Percentiles rank a stretch among this genome's conserved stretches.
Evolutionary conservation across 2,329 filamentous ascomycete species (phyloP).

Genomic region (Berkeleyomyces basicola): DNA sequence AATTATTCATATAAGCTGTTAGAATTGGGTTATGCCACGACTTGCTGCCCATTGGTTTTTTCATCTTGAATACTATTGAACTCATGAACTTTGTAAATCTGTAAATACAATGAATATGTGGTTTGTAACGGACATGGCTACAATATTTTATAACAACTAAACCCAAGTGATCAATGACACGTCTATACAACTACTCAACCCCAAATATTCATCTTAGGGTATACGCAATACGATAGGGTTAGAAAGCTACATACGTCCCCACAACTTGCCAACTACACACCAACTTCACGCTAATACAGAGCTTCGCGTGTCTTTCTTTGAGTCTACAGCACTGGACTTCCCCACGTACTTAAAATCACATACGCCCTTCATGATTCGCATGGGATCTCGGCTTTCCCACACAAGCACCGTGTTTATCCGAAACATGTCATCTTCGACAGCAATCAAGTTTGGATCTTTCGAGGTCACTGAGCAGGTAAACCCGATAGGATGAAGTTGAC

Average conservation of each 20-base stretch:
- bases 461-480: slow-evolving; percentile 56
- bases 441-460: slow-evolving; percentile 57
- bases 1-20: slow-evolving; percentile 4
- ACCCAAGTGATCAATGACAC: too few species aligned
- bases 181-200: too few species aligned
- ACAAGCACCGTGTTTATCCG: neutral
- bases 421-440: slow-evolving; percentile 4
- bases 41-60: neutral
- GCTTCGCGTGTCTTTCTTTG: neutral
- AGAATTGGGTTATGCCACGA: neutral
- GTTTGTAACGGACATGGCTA: too few species aligned
- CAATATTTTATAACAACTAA: neutral
- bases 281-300: neutral
- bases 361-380: neutral
- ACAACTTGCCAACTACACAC: neutral
- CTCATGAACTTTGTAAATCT: neutral
- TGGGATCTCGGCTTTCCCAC: neutral
- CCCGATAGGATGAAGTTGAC: slow-evolving; percentile 4
- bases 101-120: neutral
- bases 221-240: neutral
- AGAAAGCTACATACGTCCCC: neutral
- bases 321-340: too few species aligned
- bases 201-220: neutral
- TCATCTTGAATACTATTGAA: neutral
- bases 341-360: too few species aligned